Conservation (phyloP, 441 rosid species). For the Flueggea neowawraea region DNA sequence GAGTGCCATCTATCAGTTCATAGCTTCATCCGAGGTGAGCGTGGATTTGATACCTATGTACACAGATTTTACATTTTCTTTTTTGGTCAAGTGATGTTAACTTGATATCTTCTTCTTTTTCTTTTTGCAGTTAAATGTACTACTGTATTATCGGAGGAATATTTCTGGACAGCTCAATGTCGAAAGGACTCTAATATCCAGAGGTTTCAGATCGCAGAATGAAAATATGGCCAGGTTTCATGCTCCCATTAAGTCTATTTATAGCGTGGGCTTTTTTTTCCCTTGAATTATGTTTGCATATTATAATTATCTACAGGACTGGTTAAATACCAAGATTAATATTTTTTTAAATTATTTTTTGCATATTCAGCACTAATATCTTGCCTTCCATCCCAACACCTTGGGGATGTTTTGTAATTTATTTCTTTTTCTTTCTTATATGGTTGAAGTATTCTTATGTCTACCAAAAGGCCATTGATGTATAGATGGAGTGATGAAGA, state of each 20-base stretch:
- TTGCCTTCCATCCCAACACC: too few species aligned
- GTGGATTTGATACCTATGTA: constrained; percentile 6
- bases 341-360: too few species aligned
- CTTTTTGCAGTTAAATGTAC: constrained; percentile 61
- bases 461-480: constrained; percentile 29
- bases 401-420: not conserved
- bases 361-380: too few species aligned
- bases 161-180: constrained; percentile 59
- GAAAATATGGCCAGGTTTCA: constrained; percentile 34
- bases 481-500: constrained; percentile 72
- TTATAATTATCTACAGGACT: too few species aligned
- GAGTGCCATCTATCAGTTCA: constrained; percentile 88
- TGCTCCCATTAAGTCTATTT: not conserved
- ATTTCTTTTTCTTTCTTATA: constrained; percentile 3
- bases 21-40: constrained; percentile 83
- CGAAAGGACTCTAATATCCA: constrained; percentile 22
- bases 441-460: constrained; percentile 23
- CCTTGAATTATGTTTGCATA: too few species aligned
- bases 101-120: not conserved
- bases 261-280: too few species aligned
- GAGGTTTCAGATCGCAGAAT: constrained; percentile 28
- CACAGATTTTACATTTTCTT: not conserved
- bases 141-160: constrained; percentile 57
- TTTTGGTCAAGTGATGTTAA: not conserved
- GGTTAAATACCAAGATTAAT: too few species aligned